A percentile compares a stretch with the other conserved stretches of the same genome.
phyloP scores from a whole-genome alignment of 75 land plant species.

The Chamaecyparis obtusa region DNA sequence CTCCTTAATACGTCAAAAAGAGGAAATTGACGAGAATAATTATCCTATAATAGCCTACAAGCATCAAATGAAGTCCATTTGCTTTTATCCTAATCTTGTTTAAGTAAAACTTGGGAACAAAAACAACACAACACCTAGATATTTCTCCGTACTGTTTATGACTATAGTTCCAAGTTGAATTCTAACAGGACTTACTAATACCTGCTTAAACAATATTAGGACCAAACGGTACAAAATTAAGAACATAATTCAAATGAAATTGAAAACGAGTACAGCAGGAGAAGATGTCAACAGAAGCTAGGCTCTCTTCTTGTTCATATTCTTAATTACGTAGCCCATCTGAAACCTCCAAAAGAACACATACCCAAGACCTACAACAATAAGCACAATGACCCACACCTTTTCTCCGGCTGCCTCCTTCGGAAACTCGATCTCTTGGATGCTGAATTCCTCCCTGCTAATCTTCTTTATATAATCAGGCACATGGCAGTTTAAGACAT shows the following conservation, averaged over 20 bases:
- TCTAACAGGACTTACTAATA: no score
- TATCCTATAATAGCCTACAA: neutral
- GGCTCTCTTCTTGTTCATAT: conserved; percentile 52
- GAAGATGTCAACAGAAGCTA: conserved; percentile 9
- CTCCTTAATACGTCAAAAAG: neutral
- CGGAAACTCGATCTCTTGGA: conserved; percentile 59
- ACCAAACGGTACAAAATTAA: neutral
- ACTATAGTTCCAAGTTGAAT: neutral
- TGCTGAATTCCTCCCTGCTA: conserved; percentile 39
- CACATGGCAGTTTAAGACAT: conserved; percentile 45
- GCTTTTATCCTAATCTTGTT: neutral
- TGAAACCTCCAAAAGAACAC: conserved; percentile 81
- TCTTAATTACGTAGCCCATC: conserved; percentile 46
- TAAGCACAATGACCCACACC: conserved; percentile 53
- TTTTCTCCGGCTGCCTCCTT: conserved; percentile 41
- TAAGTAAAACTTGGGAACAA: neutral
- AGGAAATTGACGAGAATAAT: neutral
- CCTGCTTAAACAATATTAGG: no score
- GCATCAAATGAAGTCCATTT: neutral
- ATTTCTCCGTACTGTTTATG: neutral
- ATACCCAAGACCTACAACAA: conserved; percentile 57
- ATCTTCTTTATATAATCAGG: conserved; percentile 18
- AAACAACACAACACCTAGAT: neutral
- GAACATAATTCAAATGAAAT: neutral
- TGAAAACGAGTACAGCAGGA: neutral